phyloP scores from a whole-genome alignment of 2,329 filamentous ascomycete genomes.

The Trichoderma sp. region DNA sequence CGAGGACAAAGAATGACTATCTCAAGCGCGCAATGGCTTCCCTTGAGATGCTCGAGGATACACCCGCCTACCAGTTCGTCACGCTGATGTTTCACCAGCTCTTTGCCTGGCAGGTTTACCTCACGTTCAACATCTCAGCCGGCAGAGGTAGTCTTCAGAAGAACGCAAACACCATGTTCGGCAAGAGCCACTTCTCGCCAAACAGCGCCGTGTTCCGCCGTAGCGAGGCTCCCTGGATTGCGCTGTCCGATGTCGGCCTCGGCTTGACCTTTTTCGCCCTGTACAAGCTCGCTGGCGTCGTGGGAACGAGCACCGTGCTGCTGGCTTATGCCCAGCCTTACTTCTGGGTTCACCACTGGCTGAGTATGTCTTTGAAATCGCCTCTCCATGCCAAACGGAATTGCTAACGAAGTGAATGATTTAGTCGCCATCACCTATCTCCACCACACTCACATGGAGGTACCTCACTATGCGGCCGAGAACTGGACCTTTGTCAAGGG shows the following conservation, averaged over 20 bases:
- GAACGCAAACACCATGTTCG: slow-evolving; percentile 30
- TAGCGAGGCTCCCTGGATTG: slow-evolving; percentile 55
- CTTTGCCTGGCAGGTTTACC: slow-evolving; percentile 63
- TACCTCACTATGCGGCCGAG: slow-evolving; percentile 51
- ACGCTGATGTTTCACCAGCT: slow-evolving; percentile 61
- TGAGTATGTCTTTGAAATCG: slow-evolving; percentile 44
- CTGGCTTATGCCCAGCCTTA: slow-evolving; percentile 64
- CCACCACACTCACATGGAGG: slow-evolving; percentile 48
- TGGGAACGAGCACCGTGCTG: slow-evolving; percentile 45
- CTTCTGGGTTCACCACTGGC: slow-evolving; percentile 70
- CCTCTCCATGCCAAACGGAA: background rate
- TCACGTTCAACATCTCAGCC: slow-evolving; percentile 55
- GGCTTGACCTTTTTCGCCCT: slow-evolving; percentile 49
- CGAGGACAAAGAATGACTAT: slow-evolving; percentile 7
- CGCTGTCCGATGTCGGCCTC: slow-evolving; percentile 60
- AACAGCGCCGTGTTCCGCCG: slow-evolving; percentile 59
- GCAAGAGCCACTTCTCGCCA: slow-evolving; percentile 58
- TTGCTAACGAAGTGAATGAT: background rate
- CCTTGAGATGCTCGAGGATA: slow-evolving; percentile 60
- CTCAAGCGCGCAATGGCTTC: slow-evolving; percentile 29
- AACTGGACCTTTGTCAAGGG: slow-evolving; percentile 62
- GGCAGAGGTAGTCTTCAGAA: slow-evolving; percentile 4
- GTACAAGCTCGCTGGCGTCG: slow-evolving; percentile 54
- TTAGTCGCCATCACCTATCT: slow-evolving; percentile 72
- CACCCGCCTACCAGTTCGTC: slow-evolving; percentile 55